A percentile compares a stretch with the other conserved stretches of the same genome.
Conservation (phyloP, 225 moss, liverwort and hornwort species). For the Pleurozium schreberi region DNA sequence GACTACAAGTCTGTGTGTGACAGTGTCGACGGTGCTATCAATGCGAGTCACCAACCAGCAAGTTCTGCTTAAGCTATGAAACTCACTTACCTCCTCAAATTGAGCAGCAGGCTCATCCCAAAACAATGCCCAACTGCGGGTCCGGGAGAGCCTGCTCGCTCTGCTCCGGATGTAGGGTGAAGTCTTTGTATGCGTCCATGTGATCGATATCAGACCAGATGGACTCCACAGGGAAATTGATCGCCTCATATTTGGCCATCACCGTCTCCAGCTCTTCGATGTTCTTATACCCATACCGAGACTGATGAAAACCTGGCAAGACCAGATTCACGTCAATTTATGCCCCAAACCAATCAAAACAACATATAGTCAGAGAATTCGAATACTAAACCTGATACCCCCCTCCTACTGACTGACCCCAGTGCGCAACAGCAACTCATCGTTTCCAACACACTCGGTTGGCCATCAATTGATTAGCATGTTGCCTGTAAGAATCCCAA, state of each 20-base stretch:
- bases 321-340: background rate
- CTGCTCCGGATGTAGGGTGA: conserved; percentile 47
- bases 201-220: conserved; percentile 83
- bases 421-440: too few relatives aligned
- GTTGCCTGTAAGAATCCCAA: background rate
- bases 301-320: conserved; percentile 62
- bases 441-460: background rate
- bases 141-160: background rate
- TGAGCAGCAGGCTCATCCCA: background rate
- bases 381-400: background rate
- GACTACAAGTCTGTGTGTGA: background rate
- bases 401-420: background rate
- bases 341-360: background rate
- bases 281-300: conserved; percentile 56
- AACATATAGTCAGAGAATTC: background rate
- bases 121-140: background rate
- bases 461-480: background rate
- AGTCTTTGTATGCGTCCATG: conserved; percentile 64
- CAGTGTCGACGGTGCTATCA: background rate
- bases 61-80: background rate
- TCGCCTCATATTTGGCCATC: conserved; percentile 26
- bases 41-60: background rate
- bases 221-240: conserved; percentile 55
- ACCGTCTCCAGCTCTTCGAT: conserved; percentile 48
- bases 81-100: background rate